Evolutionary conservation across 208 protist species (phyloP).

Genomic region (Acanthamoeba quina): DNA sequence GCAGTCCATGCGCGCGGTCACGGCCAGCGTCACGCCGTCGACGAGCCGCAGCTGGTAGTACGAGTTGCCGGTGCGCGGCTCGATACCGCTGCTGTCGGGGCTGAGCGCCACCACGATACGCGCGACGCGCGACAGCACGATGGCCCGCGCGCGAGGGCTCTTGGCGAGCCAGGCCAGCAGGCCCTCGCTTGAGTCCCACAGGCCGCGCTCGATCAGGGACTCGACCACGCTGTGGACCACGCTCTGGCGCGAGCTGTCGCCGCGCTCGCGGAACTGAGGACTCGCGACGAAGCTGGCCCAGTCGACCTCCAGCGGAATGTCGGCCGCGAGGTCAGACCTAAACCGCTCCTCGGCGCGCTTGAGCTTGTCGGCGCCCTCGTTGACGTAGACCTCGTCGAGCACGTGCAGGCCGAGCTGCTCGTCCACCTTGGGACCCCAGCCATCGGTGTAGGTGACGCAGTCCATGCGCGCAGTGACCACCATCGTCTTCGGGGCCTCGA

Average conservation of each 20-base stretch:
- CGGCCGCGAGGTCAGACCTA: neutral
- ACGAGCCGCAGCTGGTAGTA: constrained; percentile 3
- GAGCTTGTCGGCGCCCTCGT: neutral
- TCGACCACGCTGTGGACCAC: neutral
- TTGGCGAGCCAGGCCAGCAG: neutral
- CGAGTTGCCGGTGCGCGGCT: neutral
- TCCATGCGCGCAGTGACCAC: constrained; percentile 27
- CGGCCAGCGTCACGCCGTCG: neutral
- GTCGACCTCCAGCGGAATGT: neutral
- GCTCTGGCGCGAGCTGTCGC: neutral
- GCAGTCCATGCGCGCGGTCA: constrained; percentile 33
- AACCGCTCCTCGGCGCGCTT: neutral
- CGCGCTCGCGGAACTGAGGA: neutral
- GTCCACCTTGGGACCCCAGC: constrained; percentile 29
- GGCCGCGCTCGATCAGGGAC: neutral
- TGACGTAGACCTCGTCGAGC: constrained; percentile 14
- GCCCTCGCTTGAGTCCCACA: neutral
- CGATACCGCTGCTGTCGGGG: neutral
- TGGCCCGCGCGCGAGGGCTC: neutral
- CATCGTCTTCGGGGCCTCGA: neutral
- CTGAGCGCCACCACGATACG: constrained; percentile 8
- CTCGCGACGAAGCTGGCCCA: neutral
- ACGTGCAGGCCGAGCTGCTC: constrained; percentile 18
- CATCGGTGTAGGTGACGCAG: neutral
- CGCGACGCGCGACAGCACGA: neutral